Base-by-base conservation (phyloP, 1,284 basidiomycete genomes). In the Moesziomyces globuligerus region DNA sequence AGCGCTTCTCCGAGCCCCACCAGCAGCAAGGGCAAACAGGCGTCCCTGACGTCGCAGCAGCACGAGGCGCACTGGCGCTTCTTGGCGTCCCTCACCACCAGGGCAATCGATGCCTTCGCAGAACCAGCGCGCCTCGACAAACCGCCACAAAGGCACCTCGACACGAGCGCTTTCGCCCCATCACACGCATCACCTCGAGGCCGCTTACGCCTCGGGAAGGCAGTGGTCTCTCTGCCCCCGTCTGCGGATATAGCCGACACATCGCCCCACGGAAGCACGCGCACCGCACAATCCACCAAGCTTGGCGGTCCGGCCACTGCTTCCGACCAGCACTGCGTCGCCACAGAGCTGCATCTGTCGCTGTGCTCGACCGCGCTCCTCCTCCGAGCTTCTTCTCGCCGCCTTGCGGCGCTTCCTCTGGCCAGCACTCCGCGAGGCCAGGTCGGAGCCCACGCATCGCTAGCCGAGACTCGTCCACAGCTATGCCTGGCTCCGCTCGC, bases 51-150 rank as follows among this genome's bases (percentile, higher is more conserved):
- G n/a, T 45, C 41, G 9, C 44, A 56, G n/a, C 57, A 67, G 36
- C 46, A 44, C 7, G 18, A 48, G 37, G 62, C 56, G 18, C 55
- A 66, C 44, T 48, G 41, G 28, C 48, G 51, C 36, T 66, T 59
- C 40, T 48, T 55, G 43, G 29, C 48, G 9, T 38, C 62, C 8
- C 15, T 55, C 40, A 55, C 41, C 20, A 20, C 44, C 8, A 59
- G 48, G 18, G 8, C 29, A 18, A 15, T 51, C 44, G 48, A 55
- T 23, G 25, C 17, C 7, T 34, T 66, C 4, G 44, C 36, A 26
- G 8, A 23, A 6, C 0, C 40, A 29, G 13, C 23, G 18, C n/a
- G 17, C 42, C 13, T 41, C 34, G 8, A 1, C 20, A 4, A 32
- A 55, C 13, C 39, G 23, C 29, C 6, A 7, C 20, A 18, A 48